Conservation (phyloP, 2,329 filamentous ascomycete genomes). For the Madurella fahalii region DNA sequence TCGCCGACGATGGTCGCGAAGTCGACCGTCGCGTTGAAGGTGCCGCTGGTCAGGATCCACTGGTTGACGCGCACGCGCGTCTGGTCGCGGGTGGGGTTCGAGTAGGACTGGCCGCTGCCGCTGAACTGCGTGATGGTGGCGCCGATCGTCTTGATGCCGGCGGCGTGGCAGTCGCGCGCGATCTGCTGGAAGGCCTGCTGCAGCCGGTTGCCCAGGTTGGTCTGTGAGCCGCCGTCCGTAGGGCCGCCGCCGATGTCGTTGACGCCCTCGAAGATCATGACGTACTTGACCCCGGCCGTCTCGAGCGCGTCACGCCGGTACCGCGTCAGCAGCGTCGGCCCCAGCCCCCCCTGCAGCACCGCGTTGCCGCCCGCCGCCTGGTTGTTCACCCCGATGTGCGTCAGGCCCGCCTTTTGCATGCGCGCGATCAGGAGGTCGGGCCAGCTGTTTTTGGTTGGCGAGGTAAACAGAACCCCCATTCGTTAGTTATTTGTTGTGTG, state of each 20-base stretch:
- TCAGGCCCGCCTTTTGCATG: conserved; percentile 45
- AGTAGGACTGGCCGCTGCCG: conserved; percentile 50
- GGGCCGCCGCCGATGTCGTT: conserved; percentile 60
- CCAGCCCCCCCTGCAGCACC: conserved; percentile 57
- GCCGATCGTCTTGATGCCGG: conserved; percentile 54
- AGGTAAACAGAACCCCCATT: background rate
- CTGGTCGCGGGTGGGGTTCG: conserved; percentile 49
- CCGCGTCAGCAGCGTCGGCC: conserved; percentile 56
- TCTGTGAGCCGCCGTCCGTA: conserved; percentile 44
- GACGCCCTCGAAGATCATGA: conserved; percentile 64
- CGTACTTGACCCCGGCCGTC: conserved; percentile 54
- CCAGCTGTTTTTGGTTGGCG: conserved; percentile 40
- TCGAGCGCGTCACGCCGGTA: conserved; percentile 62
- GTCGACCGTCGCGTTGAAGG: conserved; percentile 59
- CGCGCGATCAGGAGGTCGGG: conserved; percentile 52
- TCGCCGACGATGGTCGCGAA: conserved; percentile 57
- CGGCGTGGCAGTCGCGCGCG: conserved; percentile 48
- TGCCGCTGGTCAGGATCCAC: conserved; percentile 54
- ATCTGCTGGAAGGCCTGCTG: conserved; percentile 58
- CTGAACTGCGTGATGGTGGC: conserved; percentile 65
- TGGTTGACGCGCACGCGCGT: conserved; percentile 55
- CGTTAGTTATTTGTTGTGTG: background rate
- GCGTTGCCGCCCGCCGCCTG: conserved; percentile 67
- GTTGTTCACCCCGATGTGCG: conserved; percentile 55
- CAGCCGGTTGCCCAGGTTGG: conserved; percentile 45